Evolutionary conservation across 1,139 yeast genomes (phyloP), one percentile per base, ranked within the genome.

Genomic region (Maudiozyma humilis): DNA sequence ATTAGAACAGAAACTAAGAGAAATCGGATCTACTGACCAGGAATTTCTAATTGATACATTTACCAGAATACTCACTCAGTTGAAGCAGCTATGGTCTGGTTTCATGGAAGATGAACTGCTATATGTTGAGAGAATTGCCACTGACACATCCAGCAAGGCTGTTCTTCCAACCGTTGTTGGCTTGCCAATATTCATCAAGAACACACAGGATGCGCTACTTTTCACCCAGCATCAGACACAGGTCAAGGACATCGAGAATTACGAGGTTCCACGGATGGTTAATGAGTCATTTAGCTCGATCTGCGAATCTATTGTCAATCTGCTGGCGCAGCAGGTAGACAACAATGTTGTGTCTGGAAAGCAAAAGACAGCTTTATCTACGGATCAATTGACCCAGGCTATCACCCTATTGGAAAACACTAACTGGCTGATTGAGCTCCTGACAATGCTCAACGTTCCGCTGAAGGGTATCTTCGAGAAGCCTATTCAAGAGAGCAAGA

Each of bases 371-470:
- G 14, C 42, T 2, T 34, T 49, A 3, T 41, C 41, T 7, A 41
- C 51, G 2, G 51, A 44, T 8, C 50, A 48, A 25, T 37, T 53
- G 10, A 45, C 46, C 23, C 48, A 46, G 32, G 46, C 54, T 3
- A 44, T 82, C 23, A 72, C 79, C 44, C 69, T 82, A 53, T 66
- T 83, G 40, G 80, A 80, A 52, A 85, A 85, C 56, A 70, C 79
- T 53, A 74, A 76, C 55, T 75, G 76, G 60, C 63, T 82, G 32
- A 63, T 71, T 35, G 83, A 79, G 47, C 77, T 65, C 2, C 43
- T 64, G n/a, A 41, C 58, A 0, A 48, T 61, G 29, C 52, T 64
- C 43, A 54, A 55, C 32, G 32, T 38, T 13, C 57, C 48, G 5
- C 39, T 46, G 42, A 49, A 50, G 14, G 52, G 50, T 4, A 43